Percentiles rank a stretch among this genome's conserved stretches.
These are phyloP conservation scores for Scytalidium lignicola DNA, from an alignment of 2,329 filamentous ascomycete genomes.

Conservation along the genomic window DNA sequence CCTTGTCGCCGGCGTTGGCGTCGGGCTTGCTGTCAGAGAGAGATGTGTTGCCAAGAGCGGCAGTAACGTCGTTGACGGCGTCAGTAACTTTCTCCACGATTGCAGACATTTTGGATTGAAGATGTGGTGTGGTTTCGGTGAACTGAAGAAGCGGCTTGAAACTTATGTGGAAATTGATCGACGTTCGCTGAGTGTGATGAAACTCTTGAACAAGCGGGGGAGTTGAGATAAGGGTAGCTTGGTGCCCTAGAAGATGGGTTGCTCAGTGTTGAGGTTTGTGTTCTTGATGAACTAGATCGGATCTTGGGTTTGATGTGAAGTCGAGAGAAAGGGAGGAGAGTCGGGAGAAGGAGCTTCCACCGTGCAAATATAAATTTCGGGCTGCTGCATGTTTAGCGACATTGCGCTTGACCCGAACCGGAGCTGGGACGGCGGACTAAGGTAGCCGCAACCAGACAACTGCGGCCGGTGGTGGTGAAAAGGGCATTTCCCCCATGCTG, in stretches of 20 bases:
- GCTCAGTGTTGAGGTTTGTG: slow-evolving; percentile 19
- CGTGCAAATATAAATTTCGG: slow-evolving; percentile 17
- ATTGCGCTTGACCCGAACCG: neutral
- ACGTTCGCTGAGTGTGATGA: slow-evolving; percentile 35
- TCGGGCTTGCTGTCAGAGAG: slow-evolving; percentile 49
- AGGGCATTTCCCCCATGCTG: no score
- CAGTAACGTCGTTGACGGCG: slow-evolving; percentile 70
- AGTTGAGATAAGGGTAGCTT: slow-evolving; percentile 74
- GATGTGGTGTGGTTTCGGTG: slow-evolving; percentile 29
- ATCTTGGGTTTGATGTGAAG: slow-evolving; percentile 22
- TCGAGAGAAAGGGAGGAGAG: slow-evolving; percentile 8
- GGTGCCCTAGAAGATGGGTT: slow-evolving; percentile 67
- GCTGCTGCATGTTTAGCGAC: neutral
- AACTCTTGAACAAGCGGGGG: slow-evolving; percentile 71
- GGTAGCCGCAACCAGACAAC: neutral
- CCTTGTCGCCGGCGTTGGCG: slow-evolving; percentile 56
- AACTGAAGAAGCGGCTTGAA: slow-evolving; percentile 51
- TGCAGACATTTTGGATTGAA: slow-evolving; percentile 73
- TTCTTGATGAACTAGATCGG: slow-evolving; percentile 25
- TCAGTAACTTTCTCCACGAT: slow-evolving; percentile 64
- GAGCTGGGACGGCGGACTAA: neutral
- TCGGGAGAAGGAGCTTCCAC: slow-evolving; percentile 14
- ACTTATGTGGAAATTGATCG: slow-evolving; percentile 33
- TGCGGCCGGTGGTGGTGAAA: neutral
- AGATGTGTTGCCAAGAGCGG: slow-evolving; percentile 60